These are phyloP conservation scores for Pseudozyma tsukubaensis DNA, from an alignment of 1,284 basidiomycete genomes.

Conservation along the genomic window DNA sequence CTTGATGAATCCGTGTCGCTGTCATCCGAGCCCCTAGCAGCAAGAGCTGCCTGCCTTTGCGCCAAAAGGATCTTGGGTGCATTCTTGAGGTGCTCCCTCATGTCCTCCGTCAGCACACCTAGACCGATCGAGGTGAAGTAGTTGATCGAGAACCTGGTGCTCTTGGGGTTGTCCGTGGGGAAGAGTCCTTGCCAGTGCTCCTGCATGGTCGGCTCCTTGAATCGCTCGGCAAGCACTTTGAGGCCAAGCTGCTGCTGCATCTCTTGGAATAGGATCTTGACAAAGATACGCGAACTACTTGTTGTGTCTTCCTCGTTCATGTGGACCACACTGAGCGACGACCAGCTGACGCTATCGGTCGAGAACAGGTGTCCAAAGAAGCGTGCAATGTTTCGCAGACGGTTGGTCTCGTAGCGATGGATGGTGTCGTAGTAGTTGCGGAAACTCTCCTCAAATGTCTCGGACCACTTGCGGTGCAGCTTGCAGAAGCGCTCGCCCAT, in stretches of 20 bases:
- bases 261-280: conserved; percentile 95
- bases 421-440: conserved; percentile 92
- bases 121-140: conserved; percentile 90
- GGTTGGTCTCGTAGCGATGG: conserved; percentile 98
- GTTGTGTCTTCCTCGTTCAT: conserved; percentile 99
- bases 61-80: conserved; percentile 91
- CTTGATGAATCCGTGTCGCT: conserved; percentile 45
- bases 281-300: conserved; percentile 92
- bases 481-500: conserved; percentile 96
- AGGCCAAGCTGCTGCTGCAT: conserved; percentile 93
- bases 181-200: conserved; percentile 85
- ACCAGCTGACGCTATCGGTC: conserved; percentile 90
- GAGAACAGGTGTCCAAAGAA: conserved; percentile 87
- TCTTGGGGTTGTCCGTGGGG: conserved; percentile 94
- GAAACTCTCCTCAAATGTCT: conserved; percentile 88
- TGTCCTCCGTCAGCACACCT: conserved; percentile 90
- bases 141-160: conserved; percentile 97
- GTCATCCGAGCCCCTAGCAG: conserved; percentile 43
- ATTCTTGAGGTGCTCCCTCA: conserved; percentile 96
- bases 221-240: conserved; percentile 81
- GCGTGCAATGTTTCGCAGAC: conserved; percentile 93
- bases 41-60: conserved; percentile 76
- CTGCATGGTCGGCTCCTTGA: conserved; percentile 75
- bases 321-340: conserved; percentile 83
- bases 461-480: conserved; percentile 92